phyloP scores from a whole-genome alignment of 495 filamentous ascomycete species.

The Talaromyces nanjingensis region DNA sequence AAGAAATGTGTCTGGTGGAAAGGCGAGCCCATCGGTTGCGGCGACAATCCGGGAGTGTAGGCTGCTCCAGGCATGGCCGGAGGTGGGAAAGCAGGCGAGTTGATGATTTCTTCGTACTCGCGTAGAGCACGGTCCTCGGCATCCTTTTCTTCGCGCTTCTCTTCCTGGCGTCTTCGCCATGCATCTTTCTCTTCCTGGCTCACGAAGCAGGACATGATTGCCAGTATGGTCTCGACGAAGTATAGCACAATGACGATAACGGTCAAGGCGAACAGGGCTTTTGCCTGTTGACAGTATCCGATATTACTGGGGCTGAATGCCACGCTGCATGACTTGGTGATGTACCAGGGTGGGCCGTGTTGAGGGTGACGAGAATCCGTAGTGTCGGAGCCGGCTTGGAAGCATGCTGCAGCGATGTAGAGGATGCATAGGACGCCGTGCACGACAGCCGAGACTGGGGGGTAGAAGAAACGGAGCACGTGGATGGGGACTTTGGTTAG shows the following conservation, averaged over 20 bases:
- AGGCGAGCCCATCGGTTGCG: not conserved
- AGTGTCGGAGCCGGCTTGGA: slow-evolving; percentile 73
- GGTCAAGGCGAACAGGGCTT: slow-evolving; percentile 64
- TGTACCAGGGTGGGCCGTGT: slow-evolving; percentile 71
- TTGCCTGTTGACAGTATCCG: slow-evolving; percentile 71
- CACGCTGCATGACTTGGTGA: slow-evolving; percentile 67
- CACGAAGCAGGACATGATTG: slow-evolving; percentile 55
- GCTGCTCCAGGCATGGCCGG: not conserved
- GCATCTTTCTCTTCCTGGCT: slow-evolving; percentile 36
- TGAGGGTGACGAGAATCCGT: slow-evolving; percentile 65
- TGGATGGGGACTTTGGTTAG: slow-evolving; percentile 56
- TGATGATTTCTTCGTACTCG: slow-evolving; percentile 32
- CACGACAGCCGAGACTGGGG: slow-evolving; percentile 54
- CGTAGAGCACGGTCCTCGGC: slow-evolving; percentile 20
- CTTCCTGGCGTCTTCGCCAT: slow-evolving; percentile 28
- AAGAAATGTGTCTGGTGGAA: slow-evolving; percentile 2
- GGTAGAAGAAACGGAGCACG: slow-evolving; percentile 66
- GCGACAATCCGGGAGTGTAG: not conserved
- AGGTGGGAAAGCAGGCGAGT: slow-evolving; percentile 30
- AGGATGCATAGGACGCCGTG: slow-evolving; percentile 54
- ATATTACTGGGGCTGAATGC: slow-evolving; percentile 46
- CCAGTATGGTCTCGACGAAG: slow-evolving; percentile 46
- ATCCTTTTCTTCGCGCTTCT: slow-evolving; percentile 33
- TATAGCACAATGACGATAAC: slow-evolving; percentile 57
- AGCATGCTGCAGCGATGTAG: slow-evolving; percentile 59